Base-by-base conservation (phyloP, 2,329 filamentous ascomycete genomes). In the Penicillium sp. region DNA sequence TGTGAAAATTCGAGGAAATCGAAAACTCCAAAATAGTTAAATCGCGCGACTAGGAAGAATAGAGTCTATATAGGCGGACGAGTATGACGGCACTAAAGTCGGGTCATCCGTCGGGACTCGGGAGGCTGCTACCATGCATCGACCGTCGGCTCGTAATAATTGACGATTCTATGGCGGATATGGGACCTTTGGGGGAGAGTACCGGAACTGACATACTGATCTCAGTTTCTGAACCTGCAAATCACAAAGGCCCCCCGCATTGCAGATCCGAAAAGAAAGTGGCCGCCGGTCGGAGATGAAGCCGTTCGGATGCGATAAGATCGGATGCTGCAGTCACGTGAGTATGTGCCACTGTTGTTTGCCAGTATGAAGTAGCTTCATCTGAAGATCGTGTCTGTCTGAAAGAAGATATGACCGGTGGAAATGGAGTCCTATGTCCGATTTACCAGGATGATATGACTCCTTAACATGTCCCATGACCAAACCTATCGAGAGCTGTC, bases 241-340 rank as follows among this genome's bases (percentile, higher is more conserved):
- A 35, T 36, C 31, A 50, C 19, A 27, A 43, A 46, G 2, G 43
- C 4, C 6, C 53, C 44, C 58, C 55, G 40, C 54, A 41, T 51
- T 37, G 35, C 54, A 39, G 44, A 60, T 62, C 44, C 59, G 51
- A 60, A 55, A 60, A 10, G 31, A 31, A 31, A 31, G 31, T 31
- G 31, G 9, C 31, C 10, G 31, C 31, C 7, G 31, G 31, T 31
- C 31, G 31, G 31, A 31, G 31, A 31, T 9, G 31, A 31, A 16
- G 9, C 36, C 18, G 40, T 59, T 60, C 58, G 58, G 58, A 60
- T 53, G 58, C 58, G 58, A 60, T 60, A 56, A 54, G 58, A 60
- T 60, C 58, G 58, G 58, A 60, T 51, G 40, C 24, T 37, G 13
- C 5, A 10, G 33, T 60, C 54, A 60, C 58, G 58, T 60, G 58